Base-by-base conservation (phyloP, 1,284 basidiomycete genomes). In the Blastosporella zonata region DNA sequence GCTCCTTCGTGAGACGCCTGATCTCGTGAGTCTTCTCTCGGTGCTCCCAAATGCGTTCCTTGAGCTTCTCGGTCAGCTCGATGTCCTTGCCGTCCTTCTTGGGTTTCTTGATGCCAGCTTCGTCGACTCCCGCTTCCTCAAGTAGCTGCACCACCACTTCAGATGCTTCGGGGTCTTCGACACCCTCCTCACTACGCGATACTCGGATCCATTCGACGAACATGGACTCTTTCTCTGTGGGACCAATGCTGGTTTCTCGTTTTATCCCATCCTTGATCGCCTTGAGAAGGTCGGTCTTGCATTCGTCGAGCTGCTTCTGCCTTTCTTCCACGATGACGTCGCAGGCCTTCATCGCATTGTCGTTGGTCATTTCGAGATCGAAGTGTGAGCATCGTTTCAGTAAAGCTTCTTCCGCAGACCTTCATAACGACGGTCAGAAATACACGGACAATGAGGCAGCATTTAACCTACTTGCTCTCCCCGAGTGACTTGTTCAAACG, bases 321-420 rank as follows among this genome's bases (percentile, higher is more conserved):
- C 93, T 88, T 57, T 93, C 90, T 49, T 80, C 68, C 44, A 95
- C 87, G 57, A 97, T 96, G 59, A 92, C 82, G 58, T 96, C 90
- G 67, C 93, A 97, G 3, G 92, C 92, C 62, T 90, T 91, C 79
- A 90, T 88, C 1, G 92, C 75, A 46, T 90, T 89, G 54, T 86
- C 82, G 56, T 79, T 81, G 45, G 78, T 81, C 17, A 83, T 78
- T 49, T 95, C 90, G 33, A 95, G 78, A 62, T 93, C 89, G 67
- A 96, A 96, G 65, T 96, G 93, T 6, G 93, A 94, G 63, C 93
- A 95, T 23, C 93, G 87, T 63, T 96, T 96, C 47, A 96, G 75
- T 2, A 96, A 75, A 0, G 93, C 93, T 70, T 96, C 92, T 64
- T 95, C 90, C 0, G 92, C 90, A 49, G 89, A 82, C 58, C 87